These are phyloP conservation scores for Entamoeba invadens DNA, from an alignment of 208 protist species.

Conservation along the genomic window DNA sequence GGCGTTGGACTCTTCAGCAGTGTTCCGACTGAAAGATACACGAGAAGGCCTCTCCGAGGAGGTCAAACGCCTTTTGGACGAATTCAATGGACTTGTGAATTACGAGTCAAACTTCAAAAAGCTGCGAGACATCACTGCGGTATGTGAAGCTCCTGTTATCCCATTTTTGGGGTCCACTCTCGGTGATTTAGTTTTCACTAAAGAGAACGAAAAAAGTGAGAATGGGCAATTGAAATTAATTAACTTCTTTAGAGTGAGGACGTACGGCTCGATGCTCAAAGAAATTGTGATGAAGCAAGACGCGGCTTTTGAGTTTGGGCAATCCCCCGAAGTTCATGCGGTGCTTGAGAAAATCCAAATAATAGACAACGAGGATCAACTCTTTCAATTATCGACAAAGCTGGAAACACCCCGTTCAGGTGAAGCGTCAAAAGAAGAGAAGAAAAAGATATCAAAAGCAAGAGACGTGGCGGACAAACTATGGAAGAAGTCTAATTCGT, in stretches of 20 bases:
- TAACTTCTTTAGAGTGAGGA: constrained; percentile 7
- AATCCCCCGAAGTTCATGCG: not conserved
- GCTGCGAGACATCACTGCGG: not conserved
- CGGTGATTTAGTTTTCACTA: constrained; percentile 7
- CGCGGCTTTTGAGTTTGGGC: not conserved
- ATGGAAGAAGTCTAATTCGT: too few species aligned
- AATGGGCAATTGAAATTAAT: not conserved
- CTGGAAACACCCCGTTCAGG: too few species aligned
- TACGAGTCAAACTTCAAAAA: not conserved
- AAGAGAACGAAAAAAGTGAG: not conserved
- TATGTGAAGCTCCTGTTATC: not conserved
- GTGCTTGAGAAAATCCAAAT: not conserved
- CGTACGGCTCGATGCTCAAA: not conserved
- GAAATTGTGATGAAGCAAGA: constrained; percentile 12
- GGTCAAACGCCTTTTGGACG: not conserved
- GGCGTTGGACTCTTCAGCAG: not conserved
- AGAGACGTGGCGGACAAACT: too few species aligned
- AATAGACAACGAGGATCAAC: not conserved
- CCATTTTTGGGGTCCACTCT: constrained; percentile 4
- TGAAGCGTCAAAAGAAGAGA: too few species aligned
- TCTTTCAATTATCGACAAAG: not conserved
- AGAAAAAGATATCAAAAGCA: too few species aligned
- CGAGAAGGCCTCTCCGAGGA: not conserved
- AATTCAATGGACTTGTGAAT: not conserved
- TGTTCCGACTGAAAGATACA: not conserved